These are phyloP conservation scores for Lolium perenne DNA, from an alignment of 176 grass and related monocot species.

Conservation along the genomic window DNA sequence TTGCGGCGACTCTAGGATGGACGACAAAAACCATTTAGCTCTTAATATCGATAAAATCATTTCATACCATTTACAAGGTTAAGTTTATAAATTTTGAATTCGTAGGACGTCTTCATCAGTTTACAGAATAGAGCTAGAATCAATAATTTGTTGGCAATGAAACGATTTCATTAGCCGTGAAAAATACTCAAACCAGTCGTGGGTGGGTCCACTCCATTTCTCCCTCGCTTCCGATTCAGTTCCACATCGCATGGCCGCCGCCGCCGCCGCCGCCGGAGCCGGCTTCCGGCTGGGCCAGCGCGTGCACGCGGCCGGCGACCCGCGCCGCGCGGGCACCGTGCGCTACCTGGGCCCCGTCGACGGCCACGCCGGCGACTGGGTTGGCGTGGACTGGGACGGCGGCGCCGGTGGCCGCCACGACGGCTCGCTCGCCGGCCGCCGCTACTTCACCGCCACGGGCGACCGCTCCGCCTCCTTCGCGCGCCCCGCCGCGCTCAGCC, in stretches of 20 bases:
- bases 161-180: no score
- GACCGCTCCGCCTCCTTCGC: slow-evolving; percentile 76
- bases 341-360: slow-evolving; percentile 66
- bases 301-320: slow-evolving; percentile 70
- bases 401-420: slow-evolving; percentile 76
- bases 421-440: slow-evolving; percentile 58
- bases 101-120: no score
- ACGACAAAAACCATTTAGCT: no score
- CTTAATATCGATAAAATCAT: no score
- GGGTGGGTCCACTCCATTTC: not conserved
- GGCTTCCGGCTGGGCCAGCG: slow-evolving; percentile 66
- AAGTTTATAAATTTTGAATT: no score
- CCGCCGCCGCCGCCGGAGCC: not conserved
- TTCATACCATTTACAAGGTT: no score
- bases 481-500: slow-evolving; percentile 60
- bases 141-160: no score
- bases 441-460: slow-evolving; percentile 62
- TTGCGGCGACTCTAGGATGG: no score
- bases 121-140: no score
- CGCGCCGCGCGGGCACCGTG: slow-evolving; percentile 70
- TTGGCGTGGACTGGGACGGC: slow-evolving; percentile 90
- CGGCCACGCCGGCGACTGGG: slow-evolving; percentile 68
- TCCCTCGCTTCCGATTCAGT: not conserved
- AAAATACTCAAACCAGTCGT: not conserved
- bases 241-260: slow-evolving; percentile 19